Conservation (phyloP, 768 basidiomycete genomes). For the Naganishia onofrii region DNA sequence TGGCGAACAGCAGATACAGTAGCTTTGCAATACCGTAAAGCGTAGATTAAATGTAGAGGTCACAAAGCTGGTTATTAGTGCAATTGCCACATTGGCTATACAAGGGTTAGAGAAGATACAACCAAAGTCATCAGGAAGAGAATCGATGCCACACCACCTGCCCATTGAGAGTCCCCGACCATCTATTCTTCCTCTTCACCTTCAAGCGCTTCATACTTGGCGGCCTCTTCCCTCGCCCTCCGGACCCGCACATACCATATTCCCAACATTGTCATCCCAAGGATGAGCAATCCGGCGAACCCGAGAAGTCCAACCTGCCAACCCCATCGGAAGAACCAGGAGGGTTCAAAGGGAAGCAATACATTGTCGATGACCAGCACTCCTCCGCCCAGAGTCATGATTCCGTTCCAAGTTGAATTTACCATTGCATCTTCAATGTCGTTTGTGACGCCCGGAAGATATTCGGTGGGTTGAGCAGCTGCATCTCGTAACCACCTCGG, state of each 20-base stretch:
- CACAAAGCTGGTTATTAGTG: no score
- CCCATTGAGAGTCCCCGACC: background rate
- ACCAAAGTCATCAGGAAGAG: background rate
- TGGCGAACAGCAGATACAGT: no score
- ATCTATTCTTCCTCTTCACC: slow-evolving; percentile 55
- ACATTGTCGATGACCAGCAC: slow-evolving; percentile 83
- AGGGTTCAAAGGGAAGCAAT: slow-evolving; percentile 77
- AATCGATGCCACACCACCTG: background rate
- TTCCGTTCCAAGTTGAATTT: slow-evolving; percentile 18
- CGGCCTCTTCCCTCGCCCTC: slow-evolving; percentile 71
- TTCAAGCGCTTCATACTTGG: slow-evolving; percentile 85
- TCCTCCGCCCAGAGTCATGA: slow-evolving; percentile 70
- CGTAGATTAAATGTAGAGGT: no score
- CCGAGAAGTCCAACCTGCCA: slow-evolving; percentile 55
- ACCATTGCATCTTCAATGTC: slow-evolving; percentile 22
- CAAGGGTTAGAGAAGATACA: background rate
- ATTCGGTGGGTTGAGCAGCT: background rate
- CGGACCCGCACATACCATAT: slow-evolving; percentile 61
- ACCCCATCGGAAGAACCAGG: slow-evolving; percentile 61
- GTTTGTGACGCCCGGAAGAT: slow-evolving; percentile 55
- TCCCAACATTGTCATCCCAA: slow-evolving; percentile 65
- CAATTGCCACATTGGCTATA: background rate
- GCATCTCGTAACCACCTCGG: slow-evolving; percentile 56
- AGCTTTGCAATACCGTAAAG: no score
- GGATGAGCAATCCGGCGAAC: slow-evolving; percentile 58